phyloP scores from a whole-genome alignment of 2,329 filamentous ascomycete species.

The Truncatella angustata region DNA sequence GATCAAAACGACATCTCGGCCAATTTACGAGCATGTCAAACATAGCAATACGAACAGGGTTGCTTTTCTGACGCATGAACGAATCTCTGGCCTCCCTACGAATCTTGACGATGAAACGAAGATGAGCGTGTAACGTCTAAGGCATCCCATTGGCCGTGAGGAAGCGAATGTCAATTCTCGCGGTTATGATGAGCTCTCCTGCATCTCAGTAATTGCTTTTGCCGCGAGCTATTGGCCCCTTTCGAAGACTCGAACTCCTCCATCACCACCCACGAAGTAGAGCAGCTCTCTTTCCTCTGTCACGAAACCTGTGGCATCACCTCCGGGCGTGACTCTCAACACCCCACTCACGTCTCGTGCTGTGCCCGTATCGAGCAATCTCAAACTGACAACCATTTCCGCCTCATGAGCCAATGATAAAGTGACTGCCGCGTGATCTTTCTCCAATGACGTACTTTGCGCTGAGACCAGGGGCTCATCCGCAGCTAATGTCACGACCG shows the following conservation, averaged over 20 bases:
- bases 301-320: conserved; percentile 21
- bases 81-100: neutral
- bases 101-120: neutral
- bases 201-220: neutral
- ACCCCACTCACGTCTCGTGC: conserved; percentile 91
- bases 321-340: conserved; percentile 67
- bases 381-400: conserved; percentile 66
- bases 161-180: too few species aligned
- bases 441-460: conserved; percentile 65
- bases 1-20: conserved; percentile 24
- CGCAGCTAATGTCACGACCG: conserved; percentile 67
- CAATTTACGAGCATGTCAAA: conserved; percentile 27
- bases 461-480: conserved; percentile 68
- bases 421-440: conserved; percentile 67
- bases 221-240: conserved; percentile 57
- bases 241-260: conserved; percentile 79
- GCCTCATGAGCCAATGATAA: conserved; percentile 74
- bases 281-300: conserved; percentile 68
- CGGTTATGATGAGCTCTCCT: neutral
- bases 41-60: conserved; percentile 27
- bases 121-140: neutral
- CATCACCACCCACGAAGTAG: conserved; percentile 79
- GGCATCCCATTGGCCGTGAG: neutral
- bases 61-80: conserved; percentile 22
- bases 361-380: conserved; percentile 81